Evolutionary conservation across 768 basidiomycete genomes (phyloP).

Genomic region (Suillus ampliporus): DNA sequence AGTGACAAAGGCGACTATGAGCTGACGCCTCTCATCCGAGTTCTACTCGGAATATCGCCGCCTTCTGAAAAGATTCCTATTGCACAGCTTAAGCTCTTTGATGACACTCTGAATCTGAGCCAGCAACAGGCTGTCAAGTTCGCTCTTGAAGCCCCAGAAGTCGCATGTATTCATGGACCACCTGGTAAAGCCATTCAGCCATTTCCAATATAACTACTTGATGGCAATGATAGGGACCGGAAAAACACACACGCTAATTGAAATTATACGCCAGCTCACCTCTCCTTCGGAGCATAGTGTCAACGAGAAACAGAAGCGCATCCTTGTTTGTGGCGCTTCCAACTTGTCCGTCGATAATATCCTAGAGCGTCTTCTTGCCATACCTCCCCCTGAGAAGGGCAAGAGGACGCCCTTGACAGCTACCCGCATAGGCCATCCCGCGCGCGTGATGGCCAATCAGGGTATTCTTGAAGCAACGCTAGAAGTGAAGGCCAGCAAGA

Average conservation of each 20-base stretch:
- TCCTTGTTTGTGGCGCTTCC: slow-evolving; percentile 92
- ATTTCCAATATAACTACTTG: background rate
- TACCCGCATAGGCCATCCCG: slow-evolving; percentile 95
- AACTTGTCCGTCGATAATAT: slow-evolving; percentile 98
- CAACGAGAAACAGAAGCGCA: slow-evolving; percentile 58
- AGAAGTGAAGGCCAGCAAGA: slow-evolving; percentile 73
- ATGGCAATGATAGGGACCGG: slow-evolving; percentile 66
- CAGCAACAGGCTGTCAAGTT: slow-evolving; percentile 87
- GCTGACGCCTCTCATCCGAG: slow-evolving; percentile 60
- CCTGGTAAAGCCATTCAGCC: slow-evolving; percentile 61
- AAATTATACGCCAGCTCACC: slow-evolving; percentile 87
- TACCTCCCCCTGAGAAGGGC: slow-evolving; percentile 57
- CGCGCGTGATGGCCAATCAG: slow-evolving; percentile 81
- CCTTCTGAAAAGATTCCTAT: slow-evolving; percentile 48
- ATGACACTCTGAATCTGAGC: slow-evolving; percentile 76
- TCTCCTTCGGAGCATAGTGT: slow-evolving; percentile 38
- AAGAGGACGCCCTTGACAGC: slow-evolving; percentile 54
- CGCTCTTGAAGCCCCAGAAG: slow-evolving; percentile 77
- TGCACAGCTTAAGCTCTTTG: slow-evolving; percentile 66
- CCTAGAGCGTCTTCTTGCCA: slow-evolving; percentile 77
- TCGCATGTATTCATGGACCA: slow-evolving; percentile 97
- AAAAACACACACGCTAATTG: slow-evolving; percentile 95
- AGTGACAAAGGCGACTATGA: slow-evolving; percentile 50
- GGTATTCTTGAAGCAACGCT: slow-evolving; percentile 70
- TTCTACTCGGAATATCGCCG: slow-evolving; percentile 69